Evolutionary conservation across 2,329 filamentous ascomycete genomes (phyloP).

Genomic region (Fusarium sp.): DNA sequence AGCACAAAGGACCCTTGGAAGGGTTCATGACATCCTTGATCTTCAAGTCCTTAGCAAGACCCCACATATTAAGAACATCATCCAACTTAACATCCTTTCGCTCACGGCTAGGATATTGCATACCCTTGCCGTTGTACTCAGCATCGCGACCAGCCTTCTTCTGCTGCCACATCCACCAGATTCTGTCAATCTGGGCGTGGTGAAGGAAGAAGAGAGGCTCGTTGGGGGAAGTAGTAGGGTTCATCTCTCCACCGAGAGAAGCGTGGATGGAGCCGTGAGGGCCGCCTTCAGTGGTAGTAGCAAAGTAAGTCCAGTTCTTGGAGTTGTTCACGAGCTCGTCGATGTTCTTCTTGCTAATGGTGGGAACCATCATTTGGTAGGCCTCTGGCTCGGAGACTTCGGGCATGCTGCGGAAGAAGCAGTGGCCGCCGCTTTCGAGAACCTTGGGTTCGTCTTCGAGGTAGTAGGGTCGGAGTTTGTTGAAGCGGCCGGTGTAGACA

Average conservation of each 20-base stretch:
- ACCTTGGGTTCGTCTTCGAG: background rate
- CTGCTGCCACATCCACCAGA: slow-evolving; percentile 20
- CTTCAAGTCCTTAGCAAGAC: slow-evolving; percentile 1
- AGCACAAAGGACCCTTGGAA: background rate
- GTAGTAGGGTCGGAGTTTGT: background rate
- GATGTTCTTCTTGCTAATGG: background rate
- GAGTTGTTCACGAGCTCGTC: background rate
- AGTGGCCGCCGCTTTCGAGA: background rate
- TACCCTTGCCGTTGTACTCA: background rate
- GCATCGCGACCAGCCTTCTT: background rate
- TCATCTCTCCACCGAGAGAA: slow-evolving; percentile 17
- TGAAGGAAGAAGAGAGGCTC: slow-evolving; percentile 25
- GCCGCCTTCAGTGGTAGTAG: background rate
- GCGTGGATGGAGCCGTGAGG: slow-evolving; percentile 11
- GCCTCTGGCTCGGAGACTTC: slow-evolving; percentile 3
- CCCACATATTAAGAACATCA: background rate
- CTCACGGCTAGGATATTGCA: background rate
- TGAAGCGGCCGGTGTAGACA: background rate
- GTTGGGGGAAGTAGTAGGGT: slow-evolving; percentile 14
- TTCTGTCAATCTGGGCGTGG: slow-evolving; percentile 8
- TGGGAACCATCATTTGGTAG: background rate
- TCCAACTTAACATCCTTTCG: background rate
- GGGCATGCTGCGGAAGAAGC: background rate
- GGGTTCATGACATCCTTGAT: slow-evolving; percentile 15
- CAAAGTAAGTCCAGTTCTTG: background rate